Percentiles rank a stretch among this genome's conserved stretches.
phyloP scores from a whole-genome alignment of 768 basidiomycete species.

The Rhodosporidiobolus sp. region DNA sequence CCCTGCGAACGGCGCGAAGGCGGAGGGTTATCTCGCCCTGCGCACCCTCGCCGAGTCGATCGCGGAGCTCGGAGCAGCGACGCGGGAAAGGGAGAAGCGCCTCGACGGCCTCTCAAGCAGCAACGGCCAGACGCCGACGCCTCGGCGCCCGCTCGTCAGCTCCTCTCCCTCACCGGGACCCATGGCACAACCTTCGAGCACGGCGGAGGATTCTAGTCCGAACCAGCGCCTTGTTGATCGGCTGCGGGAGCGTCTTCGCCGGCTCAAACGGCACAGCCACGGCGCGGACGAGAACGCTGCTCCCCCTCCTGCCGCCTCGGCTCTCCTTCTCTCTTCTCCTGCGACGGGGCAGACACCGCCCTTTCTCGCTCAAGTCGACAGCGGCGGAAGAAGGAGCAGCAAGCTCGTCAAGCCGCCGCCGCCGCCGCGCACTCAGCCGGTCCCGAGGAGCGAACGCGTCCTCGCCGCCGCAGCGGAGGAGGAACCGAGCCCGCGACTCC shows the following conservation, averaged over 20 bases:
- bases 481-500: background rate
- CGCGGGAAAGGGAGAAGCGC: background rate
- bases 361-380: background rate
- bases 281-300: background rate
- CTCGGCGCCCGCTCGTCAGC: background rate
- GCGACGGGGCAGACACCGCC: background rate
- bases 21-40: conserved; percentile 20
- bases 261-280: conserved; percentile 18
- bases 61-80: background rate
- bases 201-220: background rate
- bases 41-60: conserved; percentile 21
- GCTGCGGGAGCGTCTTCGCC: conserved; percentile 10
- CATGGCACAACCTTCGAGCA: background rate
- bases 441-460: conserved; percentile 1
- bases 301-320: background rate
- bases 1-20: background rate
- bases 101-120: background rate
- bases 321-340: background rate
- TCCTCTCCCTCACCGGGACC: background rate
- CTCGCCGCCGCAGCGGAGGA: background rate
- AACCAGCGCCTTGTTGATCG: conserved; percentile 21
- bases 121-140: background rate
- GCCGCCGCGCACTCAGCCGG: background rate
- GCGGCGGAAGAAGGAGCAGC: background rate
- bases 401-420: conserved; percentile 29